Evolutionary conservation across 2,329 filamentous ascomycete species (phyloP), one percentile per base, ranked within the genome.

Genomic region (Diaporthe amygdali): DNA sequence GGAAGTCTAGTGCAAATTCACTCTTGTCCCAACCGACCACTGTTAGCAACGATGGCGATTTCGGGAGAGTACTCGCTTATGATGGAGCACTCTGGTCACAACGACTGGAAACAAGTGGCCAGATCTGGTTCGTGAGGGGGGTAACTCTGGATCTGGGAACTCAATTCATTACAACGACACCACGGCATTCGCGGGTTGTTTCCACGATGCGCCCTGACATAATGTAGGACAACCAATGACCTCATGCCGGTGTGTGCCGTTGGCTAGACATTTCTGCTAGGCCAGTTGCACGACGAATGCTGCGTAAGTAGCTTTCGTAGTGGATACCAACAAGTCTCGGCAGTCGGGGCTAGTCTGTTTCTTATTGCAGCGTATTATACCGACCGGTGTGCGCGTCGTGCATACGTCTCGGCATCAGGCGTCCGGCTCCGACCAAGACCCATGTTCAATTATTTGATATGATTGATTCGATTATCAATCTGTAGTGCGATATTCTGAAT

Each of bases 131-230:
- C 8, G 17, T 2, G 8, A 5, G n/a, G 9, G 37, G 10, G 30
- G 3, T 14, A 15, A 32, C n/a, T 37, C n/a, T 25, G 1, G 20
- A 64, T 12, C 0, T 5, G 56, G 39, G 8, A 64, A 64, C 14
- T 20, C 59, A 49, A 64, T 49, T 49, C n/a, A 10, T 44, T 14
- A 25, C 17, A 37, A n/a, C 5, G 8, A 25, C 14, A 7, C n/a
- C 27, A 49, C n/a, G 41, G 59, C 39, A 37, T 37, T 34, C 30
- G 17, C 59, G 41, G 59, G 7, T 10, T 34, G 27, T 34, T 37
- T 44, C 27, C 44, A 49, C 59, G 59, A 64, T 64, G 59, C 59
- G 25, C 14, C 41, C 34, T 64, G 59, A 64, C 59, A 64, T 27
- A 64, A 49, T 37, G 22, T 3, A 37, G 44, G 59, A 12, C n/a